Base-by-base conservation (phyloP, 768 basidiomycete species). In the Lactarius tabidus region DNA sequence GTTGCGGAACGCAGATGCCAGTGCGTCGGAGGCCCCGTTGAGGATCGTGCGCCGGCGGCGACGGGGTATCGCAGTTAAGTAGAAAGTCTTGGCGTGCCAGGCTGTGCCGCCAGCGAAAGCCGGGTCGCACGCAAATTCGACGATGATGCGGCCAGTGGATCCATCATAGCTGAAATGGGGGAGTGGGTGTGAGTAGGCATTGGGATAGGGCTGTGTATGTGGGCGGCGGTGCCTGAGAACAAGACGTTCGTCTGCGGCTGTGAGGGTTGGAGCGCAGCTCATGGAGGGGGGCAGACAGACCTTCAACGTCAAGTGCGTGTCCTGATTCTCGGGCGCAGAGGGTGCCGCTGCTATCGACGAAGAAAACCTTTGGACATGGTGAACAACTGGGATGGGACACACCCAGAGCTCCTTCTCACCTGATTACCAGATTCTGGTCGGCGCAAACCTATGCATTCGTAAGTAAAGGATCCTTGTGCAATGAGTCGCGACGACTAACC, bases 301-400 rank as follows among this genome's bases (percentile, higher is more conserved):
- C 83, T 80, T 92, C 85, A 36, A 93, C 76, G 71, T 94, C 91
- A 39, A 94, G 77, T 10, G 91, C 92, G 75, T 93, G 91, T 0
- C 92, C 92, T 17, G 90, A 84, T 6, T 85, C 83, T 69, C 88
- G 82, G 12, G 91, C 90, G 73, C 90, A 93, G 48, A 93, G 75
- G 12, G 85, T 85, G 26, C 92, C 91, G n/a, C 84, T 83, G 2
- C 83, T 82, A 72, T 94, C 92, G 60, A 93, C 83, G 77, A 90
- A 93, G 77, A 92, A 93, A n/a, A 93, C 89, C 89, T 93, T 57
- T 14, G 33, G 28, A 20, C 1, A 15, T 39, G 20, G 38, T 58
- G 33, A 35, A 43, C 15, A 18, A 14, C 4, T 3, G 28, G 43
- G 39, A 12, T 70, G 36, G 6, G 14, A 5, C 57, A 45, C 18